Conservation (phyloP, 2,329 filamentous ascomycete species). For the Diplodia sapinea region DNA sequence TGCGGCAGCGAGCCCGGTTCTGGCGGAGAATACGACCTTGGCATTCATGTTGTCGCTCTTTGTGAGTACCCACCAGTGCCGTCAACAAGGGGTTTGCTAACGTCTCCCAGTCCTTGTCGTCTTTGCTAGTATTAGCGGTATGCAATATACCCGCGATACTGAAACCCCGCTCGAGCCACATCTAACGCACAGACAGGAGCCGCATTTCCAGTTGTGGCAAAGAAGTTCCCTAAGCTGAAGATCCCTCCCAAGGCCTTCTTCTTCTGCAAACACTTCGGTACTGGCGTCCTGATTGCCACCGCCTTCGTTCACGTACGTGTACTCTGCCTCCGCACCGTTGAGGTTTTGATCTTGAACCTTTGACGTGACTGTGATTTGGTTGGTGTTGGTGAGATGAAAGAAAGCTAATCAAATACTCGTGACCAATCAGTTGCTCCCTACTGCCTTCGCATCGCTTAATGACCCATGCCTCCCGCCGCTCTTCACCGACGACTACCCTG, state of each 20-base stretch:
- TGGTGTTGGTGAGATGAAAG: neutral
- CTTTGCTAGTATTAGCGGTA: constrained; percentile 44
- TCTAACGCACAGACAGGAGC: constrained; percentile 29
- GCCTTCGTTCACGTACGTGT: constrained; percentile 72
- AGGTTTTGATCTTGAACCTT: constrained; percentile 22
- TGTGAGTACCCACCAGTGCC: constrained; percentile 40
- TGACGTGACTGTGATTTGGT: neutral
- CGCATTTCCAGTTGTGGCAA: constrained; percentile 49
- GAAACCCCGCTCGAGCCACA: neutral
- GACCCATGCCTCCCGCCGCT: constrained; percentile 63
- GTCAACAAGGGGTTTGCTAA: constrained; percentile 33
- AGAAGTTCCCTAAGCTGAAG: constrained; percentile 64
- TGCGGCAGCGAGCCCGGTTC: constrained; percentile 43
- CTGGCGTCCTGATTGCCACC: constrained; percentile 83
- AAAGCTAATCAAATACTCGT: constrained; percentile 3
- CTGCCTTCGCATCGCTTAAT: constrained; percentile 59
- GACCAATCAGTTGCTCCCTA: constrained; percentile 58
- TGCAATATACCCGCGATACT: neutral
- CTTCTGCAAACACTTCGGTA: constrained; percentile 68
- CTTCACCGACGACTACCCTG: constrained; percentile 65
- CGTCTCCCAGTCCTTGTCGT: constrained; percentile 45
- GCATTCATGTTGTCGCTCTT: constrained; percentile 47
- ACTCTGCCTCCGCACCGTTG: neutral
- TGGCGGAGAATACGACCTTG: constrained; percentile 43
- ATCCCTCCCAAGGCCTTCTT: constrained; percentile 65